Evolutionary conservation across 2,329 filamentous ascomycete genomes (phyloP), one percentile per base, ranked within the genome.

Genomic region (Ascochyta pisi): DNA sequence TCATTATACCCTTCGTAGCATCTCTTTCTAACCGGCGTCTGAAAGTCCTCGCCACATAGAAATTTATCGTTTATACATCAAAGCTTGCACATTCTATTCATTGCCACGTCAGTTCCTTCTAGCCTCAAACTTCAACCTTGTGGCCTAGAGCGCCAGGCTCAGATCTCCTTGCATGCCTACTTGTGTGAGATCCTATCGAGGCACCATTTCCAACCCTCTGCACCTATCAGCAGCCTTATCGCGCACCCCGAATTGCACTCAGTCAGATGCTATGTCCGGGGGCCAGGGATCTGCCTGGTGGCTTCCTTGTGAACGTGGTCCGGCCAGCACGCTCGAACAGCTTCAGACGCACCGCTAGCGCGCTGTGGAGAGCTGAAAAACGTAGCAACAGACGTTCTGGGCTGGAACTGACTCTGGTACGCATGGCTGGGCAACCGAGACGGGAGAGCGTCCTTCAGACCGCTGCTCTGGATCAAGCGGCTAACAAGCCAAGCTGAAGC

Each of bases 1-100:
- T 55, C 53, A 51, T 51, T 56, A 56, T 56, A 56, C 53, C 53
- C 53, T 45, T 48, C 24, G 19, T 34, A 51, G 53, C 47, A 43
- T 51, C n/a, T 27, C 33, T 44, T 22, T 47, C 26, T 12, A 39
- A 26, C 34, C 38, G 47, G 51, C 47, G 53, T 19, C 37, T 33
- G 31, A 39, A 29, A 33, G 26, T 42, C 53, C 42, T 48, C 33
- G 37, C 47, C 38, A 43, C 43, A 56, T 56, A 51, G 47, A 47
- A 56, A 47, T n/a, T 43, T 10, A 56, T 48, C 12, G 39, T 27
- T 24, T 34, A 31, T 31, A 39, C 29, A 29, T 13, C 16, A 44
- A 47, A 34, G 7, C 15, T 35, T 40, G 22, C 23, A 42, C 44
- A 23, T 26, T 6, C 19, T 15, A 1, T 37, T 16, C 3, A 22